Percentiles rank a stretch among this genome's conserved stretches.
Evolutionary conservation across 1,139 yeast genomes (phyloP).

Genomic region (Blastobotrys niveus): DNA sequence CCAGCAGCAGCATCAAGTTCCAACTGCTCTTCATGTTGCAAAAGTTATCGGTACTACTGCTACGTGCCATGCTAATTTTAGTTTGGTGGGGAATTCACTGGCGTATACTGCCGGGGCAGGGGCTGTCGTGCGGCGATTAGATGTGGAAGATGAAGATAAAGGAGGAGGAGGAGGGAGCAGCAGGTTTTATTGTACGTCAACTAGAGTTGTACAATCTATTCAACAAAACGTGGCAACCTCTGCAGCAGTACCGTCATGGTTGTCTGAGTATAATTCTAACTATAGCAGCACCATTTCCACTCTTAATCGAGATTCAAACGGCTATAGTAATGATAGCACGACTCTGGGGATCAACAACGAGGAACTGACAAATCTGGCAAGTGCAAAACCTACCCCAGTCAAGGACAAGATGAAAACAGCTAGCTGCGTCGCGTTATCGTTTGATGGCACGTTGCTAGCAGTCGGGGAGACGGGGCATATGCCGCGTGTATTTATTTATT

Average conservation of each 20-base stretch:
- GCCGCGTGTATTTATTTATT: slow-evolving; percentile 56
- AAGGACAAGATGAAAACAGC: slow-evolving; percentile 49
- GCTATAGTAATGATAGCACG: slow-evolving; percentile 10
- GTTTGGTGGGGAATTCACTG: slow-evolving; percentile 39
- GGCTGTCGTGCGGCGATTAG: slow-evolving; percentile 42
- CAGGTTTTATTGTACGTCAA: slow-evolving; percentile 26
- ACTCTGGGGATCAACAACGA: slow-evolving; percentile 9
- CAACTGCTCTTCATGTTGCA: slow-evolving; percentile 3
- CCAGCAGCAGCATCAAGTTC: neutral
- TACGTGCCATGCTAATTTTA: slow-evolving; percentile 37
- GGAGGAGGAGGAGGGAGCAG: too few relatives aligned
- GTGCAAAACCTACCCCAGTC: slow-evolving; percentile 13
- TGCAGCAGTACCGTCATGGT: slow-evolving; percentile 8
- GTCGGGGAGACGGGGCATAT: slow-evolving; percentile 64
- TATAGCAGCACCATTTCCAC: neutral
- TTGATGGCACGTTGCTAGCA: slow-evolving; percentile 49
- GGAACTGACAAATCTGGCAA: slow-evolving; percentile 7
- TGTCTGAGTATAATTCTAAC: slow-evolving; percentile 2
- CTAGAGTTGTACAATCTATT: slow-evolving; percentile 19
- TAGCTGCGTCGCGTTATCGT: slow-evolving; percentile 51
- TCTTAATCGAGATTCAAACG: slow-evolving; percentile 14
- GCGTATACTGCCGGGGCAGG: slow-evolving; percentile 69
- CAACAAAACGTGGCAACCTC: slow-evolving; percentile 10
- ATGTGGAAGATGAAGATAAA: slow-evolving; percentile 3
- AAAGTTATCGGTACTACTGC: slow-evolving; percentile 42